Conservation (phyloP, 2,329 filamentous ascomycete genomes). For the Colletotrichum orbiculare region DNA sequence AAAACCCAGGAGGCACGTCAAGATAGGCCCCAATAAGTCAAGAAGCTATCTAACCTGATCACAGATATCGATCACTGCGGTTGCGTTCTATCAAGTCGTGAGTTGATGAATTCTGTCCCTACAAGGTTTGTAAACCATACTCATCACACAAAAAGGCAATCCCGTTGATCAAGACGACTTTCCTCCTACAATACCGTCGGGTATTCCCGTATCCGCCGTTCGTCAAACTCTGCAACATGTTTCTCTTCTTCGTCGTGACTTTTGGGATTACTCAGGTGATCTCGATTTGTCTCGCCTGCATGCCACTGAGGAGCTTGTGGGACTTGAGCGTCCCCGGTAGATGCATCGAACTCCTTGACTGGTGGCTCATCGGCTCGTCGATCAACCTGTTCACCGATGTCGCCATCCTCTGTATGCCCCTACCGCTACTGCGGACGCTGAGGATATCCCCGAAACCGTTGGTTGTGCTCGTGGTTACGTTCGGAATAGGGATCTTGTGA, state of each 20-base stretch:
- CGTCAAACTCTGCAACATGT: slow-evolving; percentile 38
- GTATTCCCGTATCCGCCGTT: slow-evolving; percentile 45
- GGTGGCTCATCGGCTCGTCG: slow-evolving; percentile 44
- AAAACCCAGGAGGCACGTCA: slow-evolving; percentile 15
- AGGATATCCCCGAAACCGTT: slow-evolving; percentile 39
- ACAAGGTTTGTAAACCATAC: background rate
- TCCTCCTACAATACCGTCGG: slow-evolving; percentile 51
- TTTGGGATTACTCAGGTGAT: slow-evolving; percentile 45
- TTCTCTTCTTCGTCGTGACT: slow-evolving; percentile 41
- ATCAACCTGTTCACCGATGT: slow-evolving; percentile 44
- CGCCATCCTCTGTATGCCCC: slow-evolving; percentile 40
- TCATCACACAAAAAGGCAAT: background rate
- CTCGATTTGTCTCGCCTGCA: slow-evolving; percentile 42
- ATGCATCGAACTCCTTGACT: slow-evolving; percentile 42
- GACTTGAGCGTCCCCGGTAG: slow-evolving; percentile 35
- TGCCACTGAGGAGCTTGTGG: slow-evolving; percentile 42
- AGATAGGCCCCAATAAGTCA: background rate
- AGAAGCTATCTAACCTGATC: background rate
- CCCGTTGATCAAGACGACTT: slow-evolving; percentile 45
- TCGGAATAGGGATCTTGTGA: slow-evolving; percentile 43
- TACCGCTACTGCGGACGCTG: slow-evolving; percentile 39
- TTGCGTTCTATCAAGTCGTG: slow-evolving; percentile 20
- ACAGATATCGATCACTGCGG: slow-evolving; percentile 10
- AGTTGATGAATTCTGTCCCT: background rate
- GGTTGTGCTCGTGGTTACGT: slow-evolving; percentile 37